A percentile compares a stretch with the other conserved stretches of the same genome.
These are phyloP conservation scores for Ceratocystis huliohia DNA, from an alignment of 2,329 filamentous ascomycete species.

Conservation along the genomic window DNA sequence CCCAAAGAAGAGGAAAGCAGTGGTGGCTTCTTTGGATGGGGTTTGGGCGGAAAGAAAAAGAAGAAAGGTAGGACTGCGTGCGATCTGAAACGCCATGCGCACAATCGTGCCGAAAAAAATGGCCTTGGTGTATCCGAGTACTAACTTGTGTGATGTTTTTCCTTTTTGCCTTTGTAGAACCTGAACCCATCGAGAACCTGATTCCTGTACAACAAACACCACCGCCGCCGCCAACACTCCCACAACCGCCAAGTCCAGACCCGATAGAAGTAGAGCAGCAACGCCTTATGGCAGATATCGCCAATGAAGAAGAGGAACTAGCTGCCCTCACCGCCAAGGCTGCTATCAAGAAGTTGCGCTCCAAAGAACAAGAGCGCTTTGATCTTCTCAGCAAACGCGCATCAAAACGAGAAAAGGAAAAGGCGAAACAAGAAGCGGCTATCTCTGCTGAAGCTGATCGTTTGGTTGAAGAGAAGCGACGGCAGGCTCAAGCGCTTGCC, in stretches of 20 bases:
- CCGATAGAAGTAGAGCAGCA: slow-evolving; percentile 13
- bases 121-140: not conserved
- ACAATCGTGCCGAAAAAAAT: not conserved
- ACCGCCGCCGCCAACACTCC: slow-evolving; percentile 6
- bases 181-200: slow-evolving; percentile 9
- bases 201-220: slow-evolving; percentile 7
- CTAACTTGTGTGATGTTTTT: not conserved
- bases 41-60: slow-evolving; percentile 9
- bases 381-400: slow-evolving; percentile 9
- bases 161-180: slow-evolving; percentile 4
- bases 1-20: slow-evolving; percentile 14
- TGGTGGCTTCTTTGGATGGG: slow-evolving; percentile 14
- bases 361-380: slow-evolving; percentile 16
- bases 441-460: slow-evolving; percentile 17
- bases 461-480: slow-evolving; percentile 14
- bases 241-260: slow-evolving; percentile 9
- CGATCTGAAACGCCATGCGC: not conserved
- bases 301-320: slow-evolving; percentile 16
- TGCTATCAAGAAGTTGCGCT: not conserved
- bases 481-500: not conserved
- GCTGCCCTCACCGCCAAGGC: slow-evolving; percentile 5
- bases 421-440: slow-evolving; percentile 19
- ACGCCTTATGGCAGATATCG: slow-evolving; percentile 15
- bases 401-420: slow-evolving; percentile 20
- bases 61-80: slow-evolving; percentile 13